phyloP scores from a whole-genome alignment of 495 filamentous ascomycete genomes.

The Talaromyces wortmannii region DNA sequence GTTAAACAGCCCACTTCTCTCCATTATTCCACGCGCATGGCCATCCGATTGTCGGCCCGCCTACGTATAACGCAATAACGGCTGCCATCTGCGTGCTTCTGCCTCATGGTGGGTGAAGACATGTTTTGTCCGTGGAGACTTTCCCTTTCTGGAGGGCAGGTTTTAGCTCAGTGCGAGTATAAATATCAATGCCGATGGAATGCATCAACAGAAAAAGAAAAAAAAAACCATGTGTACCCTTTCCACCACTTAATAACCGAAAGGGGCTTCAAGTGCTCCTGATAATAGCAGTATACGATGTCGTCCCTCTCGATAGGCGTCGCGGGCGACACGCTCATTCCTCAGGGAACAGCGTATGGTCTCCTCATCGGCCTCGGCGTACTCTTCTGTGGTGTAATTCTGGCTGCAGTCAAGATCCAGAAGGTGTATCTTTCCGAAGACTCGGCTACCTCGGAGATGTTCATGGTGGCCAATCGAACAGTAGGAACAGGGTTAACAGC shows the following conservation, averaged over 20 bases:
- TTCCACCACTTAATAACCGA: no score
- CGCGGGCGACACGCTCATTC: constrained; percentile 12
- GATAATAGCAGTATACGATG: neutral
- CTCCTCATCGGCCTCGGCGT: constrained; percentile 34
- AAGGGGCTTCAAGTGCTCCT: no score
- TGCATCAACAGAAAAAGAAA: no score
- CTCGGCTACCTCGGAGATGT: constrained; percentile 42
- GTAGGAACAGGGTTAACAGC: constrained; percentile 42
- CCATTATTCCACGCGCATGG: no score
- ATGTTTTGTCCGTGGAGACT: no score
- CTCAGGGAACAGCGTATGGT: constrained; percentile 38
- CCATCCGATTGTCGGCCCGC: constrained; percentile 5
- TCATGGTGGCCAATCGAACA: constrained; percentile 43
- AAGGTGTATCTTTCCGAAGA: constrained; percentile 36
- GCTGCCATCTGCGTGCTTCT: constrained; percentile 18
- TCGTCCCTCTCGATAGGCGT: neutral
- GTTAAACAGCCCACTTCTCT: no score
- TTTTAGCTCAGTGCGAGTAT: no score
- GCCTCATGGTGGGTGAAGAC: neutral
- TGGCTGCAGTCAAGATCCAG: constrained; percentile 33
- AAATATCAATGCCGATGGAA: no score
- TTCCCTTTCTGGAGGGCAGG: no score
- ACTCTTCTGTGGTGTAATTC: constrained; percentile 33
- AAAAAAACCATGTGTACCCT: no score
- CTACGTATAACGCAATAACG: constrained; percentile 21